Percentiles rank a stretch among this genome's conserved stretches.
phyloP scores from a whole-genome alignment of 192 early-diverging fungal genomes.

The Coemansia furcata region DNA sequence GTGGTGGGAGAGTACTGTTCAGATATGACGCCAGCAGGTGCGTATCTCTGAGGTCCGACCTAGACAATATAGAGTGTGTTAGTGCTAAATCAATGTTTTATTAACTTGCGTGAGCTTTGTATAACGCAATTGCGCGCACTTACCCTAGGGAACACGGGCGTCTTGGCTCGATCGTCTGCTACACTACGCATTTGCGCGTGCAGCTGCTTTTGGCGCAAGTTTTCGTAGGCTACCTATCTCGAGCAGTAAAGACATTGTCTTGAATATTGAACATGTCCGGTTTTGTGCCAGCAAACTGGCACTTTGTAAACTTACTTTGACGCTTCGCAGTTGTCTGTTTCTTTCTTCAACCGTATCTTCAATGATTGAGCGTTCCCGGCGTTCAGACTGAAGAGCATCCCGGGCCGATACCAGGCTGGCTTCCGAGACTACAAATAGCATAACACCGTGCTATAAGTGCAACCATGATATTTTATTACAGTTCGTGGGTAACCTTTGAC shows the following conservation, averaged over 20 bases:
- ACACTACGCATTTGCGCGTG: not conserved
- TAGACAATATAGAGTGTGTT: not conserved
- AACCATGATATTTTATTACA: not conserved
- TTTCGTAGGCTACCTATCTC: conserved; percentile 37
- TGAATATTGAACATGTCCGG: not conserved
- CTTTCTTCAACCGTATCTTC: conserved; percentile 51
- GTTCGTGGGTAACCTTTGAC: not conserved
- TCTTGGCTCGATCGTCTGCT: conserved; percentile 3
- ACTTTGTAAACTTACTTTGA: conserved; percentile 34
- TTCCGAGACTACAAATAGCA: conserved; percentile 21
- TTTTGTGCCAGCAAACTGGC: not conserved
- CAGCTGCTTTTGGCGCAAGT: conserved; percentile 27
- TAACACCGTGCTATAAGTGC: not conserved
- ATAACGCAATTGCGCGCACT: not conserved
- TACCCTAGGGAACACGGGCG: conserved; percentile 9
- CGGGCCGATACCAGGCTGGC: conserved; percentile 15
- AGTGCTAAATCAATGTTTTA: not conserved
- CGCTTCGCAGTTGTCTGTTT: conserved; percentile 52
- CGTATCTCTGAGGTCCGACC: conserved; percentile 1
- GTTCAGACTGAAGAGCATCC: conserved; percentile 18
- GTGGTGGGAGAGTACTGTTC: not conserved
- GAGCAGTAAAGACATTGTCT: not conserved
- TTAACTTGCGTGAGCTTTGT: not conserved
- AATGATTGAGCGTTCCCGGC: conserved; percentile 20
- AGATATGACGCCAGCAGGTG: not conserved